Evolutionary conservation across 2,329 filamentous ascomycete genomes (phyloP), one percentile per base, ranked within the genome.

Genomic region (Alternaria sp.): DNA sequence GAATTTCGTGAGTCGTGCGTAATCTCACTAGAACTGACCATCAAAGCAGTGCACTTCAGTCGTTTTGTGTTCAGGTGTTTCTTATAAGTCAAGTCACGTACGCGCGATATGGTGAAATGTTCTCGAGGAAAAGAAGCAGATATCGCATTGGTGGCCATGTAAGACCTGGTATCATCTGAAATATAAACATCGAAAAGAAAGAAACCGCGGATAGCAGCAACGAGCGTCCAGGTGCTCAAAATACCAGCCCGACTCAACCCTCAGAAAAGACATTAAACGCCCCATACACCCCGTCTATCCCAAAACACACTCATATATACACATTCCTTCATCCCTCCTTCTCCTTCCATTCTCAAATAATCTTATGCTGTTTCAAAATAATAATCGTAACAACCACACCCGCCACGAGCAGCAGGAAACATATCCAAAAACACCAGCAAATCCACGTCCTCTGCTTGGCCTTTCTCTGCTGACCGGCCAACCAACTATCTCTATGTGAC

Each of bases 401-500:
- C 0, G 80, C 81, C 0, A 85, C 76, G 10, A 87, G 57, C 3
- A 81, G 76, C n/a, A 83, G 67, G 53, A 85, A 77, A n/a, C 68
- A 67, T 3, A 82, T 61, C 83, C 83, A 85, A 70, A 85, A 85
- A 13, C 68, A 64, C 77, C 80, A 84, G 68, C 83, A 85, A 55
- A 87, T 80, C 55, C 81, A 81, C 21, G 82, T 82, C 10, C 83
- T 80, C 50, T 81, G 82, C 5, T 75, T 71, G 58, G 79, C 79
- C 69, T 88, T 88, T 52, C 75, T 75, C 15, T 80, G 78, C 76
- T 88, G 82, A 7, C 79, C 78, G 36, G 80, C 80, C 30, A 89
- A 85, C 87, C 87, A 89, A 55, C 81, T 82, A 67, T 85, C 79
- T 61, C 85, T 88, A 66, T 64, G 63, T 11, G 58, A 46, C 15